A percentile compares a stretch with the other conserved stretches of the same genome.
phyloP scores from a whole-genome alignment of 495 filamentous ascomycete species.

The Hypoxylon cercidicola region DNA sequence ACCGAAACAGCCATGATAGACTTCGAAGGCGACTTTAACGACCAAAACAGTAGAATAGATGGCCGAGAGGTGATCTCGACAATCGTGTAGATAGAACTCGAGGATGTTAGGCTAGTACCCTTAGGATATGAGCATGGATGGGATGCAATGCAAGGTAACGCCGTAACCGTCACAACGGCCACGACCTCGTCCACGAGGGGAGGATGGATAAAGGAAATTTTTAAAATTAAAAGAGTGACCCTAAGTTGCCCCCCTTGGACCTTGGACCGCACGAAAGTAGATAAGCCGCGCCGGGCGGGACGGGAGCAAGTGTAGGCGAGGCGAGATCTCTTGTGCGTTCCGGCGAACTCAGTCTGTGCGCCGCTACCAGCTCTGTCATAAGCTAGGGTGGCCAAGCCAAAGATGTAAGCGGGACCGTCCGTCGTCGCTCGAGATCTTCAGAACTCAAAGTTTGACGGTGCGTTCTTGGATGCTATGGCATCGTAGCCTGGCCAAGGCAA shows the following conservation, averaged over 20 bases:
- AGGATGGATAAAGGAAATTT: constrained; percentile 12
- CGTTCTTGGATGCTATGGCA: neutral
- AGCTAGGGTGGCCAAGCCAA: constrained; percentile 17
- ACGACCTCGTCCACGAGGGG: constrained; percentile 1
- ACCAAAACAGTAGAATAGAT: neutral
- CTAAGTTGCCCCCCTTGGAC: constrained; percentile 14
- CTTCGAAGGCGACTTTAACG: too few relatives aligned
- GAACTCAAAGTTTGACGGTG: neutral
- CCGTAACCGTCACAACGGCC: constrained; percentile 29
- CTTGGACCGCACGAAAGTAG: constrained; percentile 5
- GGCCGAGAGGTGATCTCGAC: too few relatives aligned
- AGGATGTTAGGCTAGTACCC: too few relatives aligned
- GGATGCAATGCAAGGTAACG: constrained; percentile 33
- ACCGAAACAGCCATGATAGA: neutral
- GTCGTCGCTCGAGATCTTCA: constrained; percentile 7
- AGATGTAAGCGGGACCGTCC: constrained; percentile 29
- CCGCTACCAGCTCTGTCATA: constrained; percentile 24
- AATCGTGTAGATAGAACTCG: too few relatives aligned
- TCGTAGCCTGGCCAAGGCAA: constrained; percentile 10
- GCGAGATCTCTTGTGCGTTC: constrained; percentile 35
- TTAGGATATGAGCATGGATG: constrained; percentile 16
- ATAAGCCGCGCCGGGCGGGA: constrained; percentile 3
- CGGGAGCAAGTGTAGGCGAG: constrained; percentile 25
- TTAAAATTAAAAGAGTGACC: constrained; percentile 15
- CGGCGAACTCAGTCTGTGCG: constrained; percentile 39